These are phyloP conservation scores for Cladophialophora exuberans DNA, from an alignment of 2,329 filamentous ascomycete genomes.

Conservation along the genomic window DNA sequence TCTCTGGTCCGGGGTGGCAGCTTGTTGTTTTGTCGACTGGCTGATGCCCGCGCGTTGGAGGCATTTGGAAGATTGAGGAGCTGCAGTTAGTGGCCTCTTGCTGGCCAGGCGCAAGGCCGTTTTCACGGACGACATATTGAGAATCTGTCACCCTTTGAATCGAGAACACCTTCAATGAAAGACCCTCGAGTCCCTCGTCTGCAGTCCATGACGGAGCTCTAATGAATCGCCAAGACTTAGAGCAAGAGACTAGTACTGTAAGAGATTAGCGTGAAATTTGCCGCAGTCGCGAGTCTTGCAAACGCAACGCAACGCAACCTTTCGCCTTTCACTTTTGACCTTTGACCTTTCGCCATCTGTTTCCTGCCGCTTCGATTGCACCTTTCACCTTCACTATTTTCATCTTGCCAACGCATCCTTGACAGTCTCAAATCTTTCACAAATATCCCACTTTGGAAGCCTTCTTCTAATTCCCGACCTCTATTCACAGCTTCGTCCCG, in stretches of 20 bases:
- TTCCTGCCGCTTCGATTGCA: constrained; percentile 8
- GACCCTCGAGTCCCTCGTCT: not conserved
- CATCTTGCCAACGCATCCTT: constrained; percentile 1
- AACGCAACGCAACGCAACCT: constrained; percentile 21
- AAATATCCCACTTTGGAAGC: constrained; percentile 1
- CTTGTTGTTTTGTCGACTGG: constrained; percentile 18
- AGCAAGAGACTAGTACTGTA: not conserved
- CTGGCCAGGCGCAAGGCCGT: constrained; percentile 48
- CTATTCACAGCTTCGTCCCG: too few relatives aligned
- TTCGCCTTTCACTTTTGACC: constrained; percentile 19
- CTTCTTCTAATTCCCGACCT: too few relatives aligned
- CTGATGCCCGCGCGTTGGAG: constrained; percentile 31
- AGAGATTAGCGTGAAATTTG: not conserved
- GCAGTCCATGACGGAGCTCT: constrained; percentile 8
- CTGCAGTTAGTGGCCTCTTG: constrained; percentile 43
- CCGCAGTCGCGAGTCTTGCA: constrained; percentile 8
- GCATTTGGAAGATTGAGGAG: constrained; percentile 40
- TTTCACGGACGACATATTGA: constrained; percentile 48
- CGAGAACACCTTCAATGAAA: not conserved
- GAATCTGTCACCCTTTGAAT: not conserved
- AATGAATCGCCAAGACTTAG: not conserved
- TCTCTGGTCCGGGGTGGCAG: constrained; percentile 15
- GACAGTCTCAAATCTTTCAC: constrained; percentile 1
- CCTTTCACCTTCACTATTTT: constrained; percentile 8
- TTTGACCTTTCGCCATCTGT: constrained; percentile 10